Evolutionary conservation across 768 basidiomycete genomes (phyloP), one percentile per base, ranked within the genome.

Genomic region (Lactifluus echinatus): DNA sequence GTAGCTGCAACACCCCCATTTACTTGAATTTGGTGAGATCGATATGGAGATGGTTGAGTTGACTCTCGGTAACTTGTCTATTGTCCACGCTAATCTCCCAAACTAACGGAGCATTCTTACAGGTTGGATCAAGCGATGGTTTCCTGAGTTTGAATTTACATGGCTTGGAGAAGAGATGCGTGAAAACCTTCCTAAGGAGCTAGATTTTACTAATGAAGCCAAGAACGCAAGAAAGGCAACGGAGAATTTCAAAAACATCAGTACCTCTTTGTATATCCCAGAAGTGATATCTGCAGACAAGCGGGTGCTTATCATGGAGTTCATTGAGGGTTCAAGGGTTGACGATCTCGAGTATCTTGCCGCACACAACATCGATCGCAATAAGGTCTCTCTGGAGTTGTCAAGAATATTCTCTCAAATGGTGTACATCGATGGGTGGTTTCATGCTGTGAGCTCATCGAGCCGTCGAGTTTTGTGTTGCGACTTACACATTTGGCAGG

Each of bases 141-240:
- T 98, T 70, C 96, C 96, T 1, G 85, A 93, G 53, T 99, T 98
- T 64, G 94, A 97, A 68, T 83, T 84, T 66, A 85, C 84, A 0
- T 96, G 93, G 94, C 77, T 95, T 11, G 74, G 87, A 57, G 89
- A 93, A 64, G 96, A 98, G 73, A 98, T 99, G 94, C 83, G 86
- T 31, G 81, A 84, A 62, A 93, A 93, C 67, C 72, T 91, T 28
- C 93, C 92, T 0, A 86, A 87, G 64, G 94, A 98, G 72, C 90
- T 97, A 90, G 84, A 99, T 72, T 98, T 99, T 66, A 72, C 81
- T 14, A 84, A 92, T 62, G 96, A 99, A 74, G 92, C 93, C 2
- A 69, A 72, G 8, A 99, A 98, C 68, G 87, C 96, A 4, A 76
- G 74, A n/a, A 78, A 83, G 28, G 83, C 87, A 10, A 69, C 65